Evolutionary conservation across 2,329 filamentous ascomycete genomes (phyloP).

Genomic region (Neofusicoccum kwambonambiense): DNA sequence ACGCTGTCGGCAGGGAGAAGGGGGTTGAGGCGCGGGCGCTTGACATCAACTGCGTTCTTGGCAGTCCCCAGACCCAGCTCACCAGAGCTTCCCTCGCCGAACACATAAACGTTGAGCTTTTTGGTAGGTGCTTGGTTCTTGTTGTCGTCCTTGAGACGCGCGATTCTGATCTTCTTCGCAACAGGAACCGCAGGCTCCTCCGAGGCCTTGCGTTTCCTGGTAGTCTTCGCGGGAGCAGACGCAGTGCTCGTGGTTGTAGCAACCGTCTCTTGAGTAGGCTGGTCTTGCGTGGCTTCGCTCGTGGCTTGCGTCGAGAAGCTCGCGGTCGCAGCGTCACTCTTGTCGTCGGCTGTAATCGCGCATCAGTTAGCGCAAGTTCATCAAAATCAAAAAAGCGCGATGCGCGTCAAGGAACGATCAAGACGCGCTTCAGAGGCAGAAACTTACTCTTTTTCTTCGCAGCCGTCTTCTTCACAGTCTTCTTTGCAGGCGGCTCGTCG

Average conservation of each 20-base stretch:
- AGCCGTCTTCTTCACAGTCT: not conserved
- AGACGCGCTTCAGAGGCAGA: not conserved
- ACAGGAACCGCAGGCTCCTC: conserved; percentile 1
- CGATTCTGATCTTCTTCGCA: conserved; percentile 28
- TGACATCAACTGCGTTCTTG: conserved; percentile 68
- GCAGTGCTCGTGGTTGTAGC: not conserved
- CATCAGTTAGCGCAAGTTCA: conserved; percentile 4
- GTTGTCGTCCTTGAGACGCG: conserved; percentile 29
- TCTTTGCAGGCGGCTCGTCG: not conserved
- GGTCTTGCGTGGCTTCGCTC: conserved; percentile 24
- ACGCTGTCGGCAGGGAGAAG: conserved; percentile 56
- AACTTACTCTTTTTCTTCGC: not conserved
- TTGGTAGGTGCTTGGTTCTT: conserved; percentile 66
- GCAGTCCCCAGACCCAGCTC: conserved; percentile 75
- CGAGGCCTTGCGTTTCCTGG: conserved; percentile 25
- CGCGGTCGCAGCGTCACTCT: conserved; percentile 13
- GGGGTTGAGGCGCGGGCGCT: conserved; percentile 69
- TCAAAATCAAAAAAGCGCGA: not conserved
- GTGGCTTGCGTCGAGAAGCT: conserved; percentile 1
- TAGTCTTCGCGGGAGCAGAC: conserved; percentile 21
- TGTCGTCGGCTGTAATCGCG: not conserved
- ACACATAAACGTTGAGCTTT: conserved; percentile 72
- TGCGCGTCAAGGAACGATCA: not conserved
- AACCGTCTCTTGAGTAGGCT: conserved; percentile 20
- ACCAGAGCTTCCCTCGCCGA: conserved; percentile 75